Evolutionary conservation across 2,329 filamentous ascomycete species (phyloP).

Genomic region (Diplodia corticola): DNA sequence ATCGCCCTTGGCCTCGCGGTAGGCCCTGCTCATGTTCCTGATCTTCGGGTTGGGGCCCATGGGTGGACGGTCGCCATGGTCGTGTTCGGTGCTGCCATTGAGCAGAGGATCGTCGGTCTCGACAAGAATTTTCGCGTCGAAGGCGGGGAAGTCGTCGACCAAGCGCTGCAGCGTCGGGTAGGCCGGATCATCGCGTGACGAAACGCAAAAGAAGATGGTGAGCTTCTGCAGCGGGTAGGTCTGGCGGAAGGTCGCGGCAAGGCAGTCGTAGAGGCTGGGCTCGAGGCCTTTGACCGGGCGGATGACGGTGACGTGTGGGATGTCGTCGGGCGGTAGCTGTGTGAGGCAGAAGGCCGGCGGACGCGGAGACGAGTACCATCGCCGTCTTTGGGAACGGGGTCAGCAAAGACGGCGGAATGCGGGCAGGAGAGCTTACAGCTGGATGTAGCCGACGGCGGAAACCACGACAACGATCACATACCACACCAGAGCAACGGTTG

Average conservation of each 20-base stretch:
- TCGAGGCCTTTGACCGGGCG: slow-evolving; percentile 93
- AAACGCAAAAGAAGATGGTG: slow-evolving; percentile 80
- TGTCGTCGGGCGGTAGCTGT: slow-evolving; percentile 42
- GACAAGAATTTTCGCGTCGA: slow-evolving; percentile 72
- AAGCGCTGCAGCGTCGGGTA: slow-evolving; percentile 72
- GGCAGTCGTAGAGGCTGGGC: slow-evolving; percentile 85
- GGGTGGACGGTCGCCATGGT: slow-evolving; percentile 45
- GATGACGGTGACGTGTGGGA: slow-evolving; percentile 86
- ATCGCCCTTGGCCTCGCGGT: slow-evolving; percentile 82
- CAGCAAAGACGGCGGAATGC: slow-evolving; percentile 9
- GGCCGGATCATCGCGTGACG: slow-evolving; percentile 72
- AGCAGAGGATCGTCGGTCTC: slow-evolving; percentile 79
- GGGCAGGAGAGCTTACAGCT: slow-evolving; percentile 50
- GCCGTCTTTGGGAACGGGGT: slow-evolving; percentile 47
- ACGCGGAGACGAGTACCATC: slow-evolving; percentile 53
- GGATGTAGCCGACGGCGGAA: slow-evolving; percentile 58
- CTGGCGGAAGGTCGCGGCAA: slow-evolving; percentile 81
- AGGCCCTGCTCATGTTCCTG: slow-evolving; percentile 90
- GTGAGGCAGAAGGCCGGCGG: slow-evolving; percentile 45
- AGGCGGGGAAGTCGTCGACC: slow-evolving; percentile 68
- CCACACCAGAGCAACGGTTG: slow-evolving; percentile 55
- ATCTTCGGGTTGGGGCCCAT: slow-evolving; percentile 98
- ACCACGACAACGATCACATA: slow-evolving; percentile 57
- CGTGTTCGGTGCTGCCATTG: slow-evolving; percentile 49
- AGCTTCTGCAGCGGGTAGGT: slow-evolving; percentile 75